Evolutionary conservation across 2,329 filamentous ascomycete species (phyloP).

Genomic region (Venturia nashicola): DNA sequence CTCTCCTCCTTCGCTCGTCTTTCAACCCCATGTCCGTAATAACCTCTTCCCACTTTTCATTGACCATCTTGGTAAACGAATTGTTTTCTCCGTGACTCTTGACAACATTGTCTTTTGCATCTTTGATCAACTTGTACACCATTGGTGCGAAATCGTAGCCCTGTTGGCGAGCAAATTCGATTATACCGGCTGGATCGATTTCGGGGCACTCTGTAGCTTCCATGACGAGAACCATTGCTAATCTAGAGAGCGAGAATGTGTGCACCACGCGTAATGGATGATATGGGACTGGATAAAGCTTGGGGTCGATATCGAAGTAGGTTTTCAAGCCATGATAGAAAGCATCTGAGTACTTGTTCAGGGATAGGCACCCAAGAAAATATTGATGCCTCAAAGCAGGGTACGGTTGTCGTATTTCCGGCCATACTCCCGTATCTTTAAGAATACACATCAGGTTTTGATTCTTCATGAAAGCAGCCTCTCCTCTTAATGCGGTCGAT

Average conservation of each 20-base stretch:
- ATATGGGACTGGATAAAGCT: slow-evolving; percentile 32
- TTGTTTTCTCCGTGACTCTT: slow-evolving; percentile 31
- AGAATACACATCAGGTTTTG: slow-evolving; percentile 17
- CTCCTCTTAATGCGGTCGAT: neutral
- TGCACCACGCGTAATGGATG: slow-evolving; percentile 45
- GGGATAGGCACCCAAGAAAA: slow-evolving; percentile 34
- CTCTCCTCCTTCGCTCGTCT: neutral
- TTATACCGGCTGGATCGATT: slow-evolving; percentile 8
- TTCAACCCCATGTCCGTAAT: slow-evolving; percentile 16
- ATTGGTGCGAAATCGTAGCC: slow-evolving; percentile 30
- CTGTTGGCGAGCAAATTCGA: slow-evolving; percentile 14
- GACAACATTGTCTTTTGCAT: slow-evolving; percentile 26
- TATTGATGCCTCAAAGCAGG: slow-evolving; percentile 41
- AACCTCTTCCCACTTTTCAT: slow-evolving; percentile 26
- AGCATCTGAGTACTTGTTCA: slow-evolving; percentile 29
- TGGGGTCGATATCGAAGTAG: slow-evolving; percentile 38
- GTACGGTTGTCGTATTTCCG: slow-evolving; percentile 41
- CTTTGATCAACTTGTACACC: slow-evolving; percentile 29
- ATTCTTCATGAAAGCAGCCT: neutral
- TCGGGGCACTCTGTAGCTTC: neutral
- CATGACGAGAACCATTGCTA: slow-evolving; percentile 21
- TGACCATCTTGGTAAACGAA: slow-evolving; percentile 27
- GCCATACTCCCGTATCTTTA: slow-evolving; percentile 29
- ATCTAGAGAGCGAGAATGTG: slow-evolving; percentile 26
- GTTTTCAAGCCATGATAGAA: slow-evolving; percentile 39